Evolutionary conservation across 78 protist species (phyloP), one percentile per base, ranked within the genome.

Genomic region (Capsaspora owczarzaki): DNA sequence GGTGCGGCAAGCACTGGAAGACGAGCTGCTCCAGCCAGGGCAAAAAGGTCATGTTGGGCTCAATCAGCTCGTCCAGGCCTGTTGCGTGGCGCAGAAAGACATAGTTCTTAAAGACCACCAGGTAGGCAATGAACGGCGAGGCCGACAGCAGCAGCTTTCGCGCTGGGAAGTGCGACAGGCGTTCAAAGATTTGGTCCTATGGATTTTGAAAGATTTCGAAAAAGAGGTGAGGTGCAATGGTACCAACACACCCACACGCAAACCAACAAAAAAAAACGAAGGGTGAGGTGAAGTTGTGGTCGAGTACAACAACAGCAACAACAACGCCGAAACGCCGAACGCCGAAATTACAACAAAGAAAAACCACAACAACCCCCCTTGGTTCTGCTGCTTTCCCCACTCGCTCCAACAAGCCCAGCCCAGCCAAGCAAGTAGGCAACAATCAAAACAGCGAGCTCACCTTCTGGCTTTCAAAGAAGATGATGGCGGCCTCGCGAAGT

Each of bases 1-100:
- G 35, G 72, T 63, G 72, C 20, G 72, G 72, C 72, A 22, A 8
- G 72, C 72, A 63, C 42, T 25, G 72, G 72, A 63, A 63, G 72
- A 63, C 72, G 19, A 63, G 41, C 43, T 63, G 23, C 41, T 63
- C 72, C 43, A 63, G 72, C 72, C 72, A 63, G 38, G 72, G 72
- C 4, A 63, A 41, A 41, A 63, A 63, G 19, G 72, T 63, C 33
- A 63, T 16, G 41, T 41, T 63, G 42, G 72, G 72, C 20, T 8
- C 20, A 14, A 35, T 63, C 43, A 63, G 35, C 41, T 8, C 23
- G 38, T 2, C 72, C n/a, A 63, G 6, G 2, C 72, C 72, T 4
- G 72, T 63, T 23, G 41, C 72, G 41, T 35, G 42, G 72, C 72
- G 72, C 2, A 63, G 72, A 6, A 63, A 19, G 72, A 33, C 33